phyloP scores from a whole-genome alignment of 306 rosid species.

The Ammopiptanthus mongolicus region DNA sequence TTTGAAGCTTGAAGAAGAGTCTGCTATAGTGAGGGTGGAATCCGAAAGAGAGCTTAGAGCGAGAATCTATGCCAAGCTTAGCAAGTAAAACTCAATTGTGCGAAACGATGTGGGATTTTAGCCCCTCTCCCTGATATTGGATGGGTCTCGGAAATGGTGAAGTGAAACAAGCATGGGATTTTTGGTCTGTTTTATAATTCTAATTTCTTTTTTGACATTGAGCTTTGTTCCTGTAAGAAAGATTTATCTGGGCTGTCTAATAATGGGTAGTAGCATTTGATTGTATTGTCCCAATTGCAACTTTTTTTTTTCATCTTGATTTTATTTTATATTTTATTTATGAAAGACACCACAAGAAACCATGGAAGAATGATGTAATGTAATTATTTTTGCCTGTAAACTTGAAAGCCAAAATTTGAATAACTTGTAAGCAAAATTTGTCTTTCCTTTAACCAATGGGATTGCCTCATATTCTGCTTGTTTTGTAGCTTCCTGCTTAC shows the following conservation, averaged over 20 bases:
- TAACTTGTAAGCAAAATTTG: not conserved
- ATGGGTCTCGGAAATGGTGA: conserved; percentile 63
- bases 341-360: no score
- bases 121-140: conserved; percentile 52
- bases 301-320: no score
- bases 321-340: no score
- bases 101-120: not conserved
- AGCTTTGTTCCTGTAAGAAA: no score
- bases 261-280: no score
- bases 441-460: not conserved
- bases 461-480: not conserved
- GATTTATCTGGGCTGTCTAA: no score
- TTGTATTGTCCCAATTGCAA: no score
- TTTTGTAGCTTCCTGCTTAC: not conserved
- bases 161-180: conserved; percentile 16
- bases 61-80: conserved; percentile 61
- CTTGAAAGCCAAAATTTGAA: not conserved
- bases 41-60: conserved; percentile 67
- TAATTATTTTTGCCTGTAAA: not conserved
- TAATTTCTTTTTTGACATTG: no score
- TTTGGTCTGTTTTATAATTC: not conserved
- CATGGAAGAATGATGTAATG: no score
- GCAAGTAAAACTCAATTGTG: conserved; percentile 51
- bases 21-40: conserved; percentile 81
- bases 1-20: conserved; percentile 56